These are phyloP conservation scores for Aplosporella prunicola DNA, from an alignment of 2,329 filamentous ascomycete species.

Conservation along the genomic window DNA sequence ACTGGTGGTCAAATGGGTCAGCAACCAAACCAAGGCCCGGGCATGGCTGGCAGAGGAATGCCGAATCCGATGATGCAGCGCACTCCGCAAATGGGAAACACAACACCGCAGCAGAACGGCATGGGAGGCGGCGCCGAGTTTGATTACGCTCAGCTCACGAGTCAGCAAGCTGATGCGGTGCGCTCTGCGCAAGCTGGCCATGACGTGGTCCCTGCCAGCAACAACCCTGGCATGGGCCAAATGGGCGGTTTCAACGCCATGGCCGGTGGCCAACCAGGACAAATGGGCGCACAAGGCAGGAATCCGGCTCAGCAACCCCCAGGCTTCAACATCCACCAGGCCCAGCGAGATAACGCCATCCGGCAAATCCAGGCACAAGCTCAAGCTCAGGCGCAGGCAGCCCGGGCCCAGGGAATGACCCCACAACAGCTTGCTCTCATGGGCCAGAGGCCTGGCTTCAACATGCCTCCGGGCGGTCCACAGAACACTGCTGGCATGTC, in stretches of 20 bases:
- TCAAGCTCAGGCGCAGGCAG: conserved; percentile 29
- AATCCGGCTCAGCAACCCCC: conserved; percentile 7
- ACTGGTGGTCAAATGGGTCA: conserved; percentile 16
- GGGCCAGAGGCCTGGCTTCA: conserved; percentile 38
- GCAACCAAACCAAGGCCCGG: conserved; percentile 23
- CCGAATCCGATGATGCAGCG: conserved; percentile 7
- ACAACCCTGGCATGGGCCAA: conserved; percentile 36
- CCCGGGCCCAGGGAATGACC: conserved; percentile 34
- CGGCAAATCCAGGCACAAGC: conserved; percentile 32
- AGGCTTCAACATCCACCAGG: conserved; percentile 19
- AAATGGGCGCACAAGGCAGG: conserved; percentile 2
- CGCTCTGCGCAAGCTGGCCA: conserved; percentile 52
- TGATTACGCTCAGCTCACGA: conserved; percentile 46
- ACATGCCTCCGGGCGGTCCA: conserved; percentile 30
- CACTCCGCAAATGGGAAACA: conserved; percentile 27
- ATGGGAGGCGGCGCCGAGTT: conserved; percentile 29
- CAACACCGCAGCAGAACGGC: conserved; percentile 19
- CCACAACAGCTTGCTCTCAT: conserved; percentile 30
- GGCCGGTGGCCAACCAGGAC: conserved; percentile 8
- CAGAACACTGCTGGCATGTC: conserved; percentile 38
- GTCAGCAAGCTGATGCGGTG: conserved; percentile 52
- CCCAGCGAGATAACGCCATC: conserved; percentile 30
- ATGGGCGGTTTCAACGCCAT: conserved; percentile 19
- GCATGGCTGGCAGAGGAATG: conserved; percentile 20
- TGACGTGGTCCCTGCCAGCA: conserved; percentile 55